phyloP scores from a whole-genome alignment of 805 yeast genomes.

The Nakazawaea laoshanensis region DNA sequence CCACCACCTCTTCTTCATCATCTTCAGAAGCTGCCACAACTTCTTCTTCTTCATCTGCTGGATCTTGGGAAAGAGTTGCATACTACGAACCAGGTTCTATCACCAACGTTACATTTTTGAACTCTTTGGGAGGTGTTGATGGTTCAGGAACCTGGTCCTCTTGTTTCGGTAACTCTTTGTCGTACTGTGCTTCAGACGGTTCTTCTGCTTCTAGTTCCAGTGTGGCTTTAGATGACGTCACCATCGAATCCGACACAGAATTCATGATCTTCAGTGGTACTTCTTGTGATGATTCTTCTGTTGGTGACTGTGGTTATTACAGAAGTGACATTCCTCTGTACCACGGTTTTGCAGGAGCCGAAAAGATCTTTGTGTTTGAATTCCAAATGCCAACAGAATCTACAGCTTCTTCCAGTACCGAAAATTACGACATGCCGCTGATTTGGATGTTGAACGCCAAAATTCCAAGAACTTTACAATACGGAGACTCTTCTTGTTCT shows the following conservation, averaged over 20 bases:
- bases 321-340: constrained; percentile 84
- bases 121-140: constrained; percentile 75
- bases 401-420: constrained; percentile 32
- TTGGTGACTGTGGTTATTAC: constrained; percentile 73
- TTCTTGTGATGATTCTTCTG: constrained; percentile 41
- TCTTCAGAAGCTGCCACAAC: constrained; percentile 22
- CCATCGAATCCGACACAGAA: constrained; percentile 68
- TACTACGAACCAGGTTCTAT: constrained; percentile 70
- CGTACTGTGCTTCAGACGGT: constrained; percentile 77
- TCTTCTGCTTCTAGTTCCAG: constrained; percentile 62
- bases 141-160: constrained; percentile 87
- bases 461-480: constrained; percentile 94
- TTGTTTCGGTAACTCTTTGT: constrained; percentile 86
- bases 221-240: constrained; percentile 57
- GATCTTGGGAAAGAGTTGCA: constrained; percentile 68
- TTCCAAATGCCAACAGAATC: constrained; percentile 81
- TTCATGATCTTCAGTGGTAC: constrained; percentile 71
- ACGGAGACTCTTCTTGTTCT: constrained; percentile 78
- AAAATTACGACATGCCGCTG: constrained; percentile 95
- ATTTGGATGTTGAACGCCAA: constrained; percentile 93
- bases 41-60: constrained; percentile 29
- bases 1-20: constrained; percentile 18
- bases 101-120: constrained; percentile 71
- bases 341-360: constrained; percentile 84
- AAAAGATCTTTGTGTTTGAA: constrained; percentile 87